Conservation (phyloP, 2,329 filamentous ascomycete genomes). For the Scleromitrula shiraiana region DNA sequence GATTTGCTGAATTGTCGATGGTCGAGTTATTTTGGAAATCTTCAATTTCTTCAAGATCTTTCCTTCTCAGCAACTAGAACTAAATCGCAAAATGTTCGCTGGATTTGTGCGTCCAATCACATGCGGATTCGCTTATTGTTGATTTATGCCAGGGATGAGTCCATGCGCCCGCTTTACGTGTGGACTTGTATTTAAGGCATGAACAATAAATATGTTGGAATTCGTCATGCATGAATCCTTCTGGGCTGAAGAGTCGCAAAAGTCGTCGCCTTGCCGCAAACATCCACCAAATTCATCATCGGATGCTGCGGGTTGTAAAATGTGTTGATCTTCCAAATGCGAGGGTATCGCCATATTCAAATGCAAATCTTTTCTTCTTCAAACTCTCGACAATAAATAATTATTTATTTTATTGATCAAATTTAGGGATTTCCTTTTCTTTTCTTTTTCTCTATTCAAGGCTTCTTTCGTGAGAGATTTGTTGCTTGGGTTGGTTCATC, state of each 20-base stretch:
- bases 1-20: constrained; percentile 1
- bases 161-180: neutral
- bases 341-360: neutral
- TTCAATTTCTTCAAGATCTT: neutral
- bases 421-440: neutral
- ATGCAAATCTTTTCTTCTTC: no score
- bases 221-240: neutral
- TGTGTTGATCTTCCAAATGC: neutral
- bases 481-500: no score
- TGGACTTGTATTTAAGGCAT: neutral
- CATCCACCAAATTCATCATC: neutral
- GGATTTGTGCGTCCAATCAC: constrained; percentile 7
- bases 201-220: neutral
- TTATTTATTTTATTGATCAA: no score
- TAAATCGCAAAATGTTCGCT: constrained; percentile 3
- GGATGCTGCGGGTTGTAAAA: neutral
- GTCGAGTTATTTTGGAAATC: constrained; percentile 6
- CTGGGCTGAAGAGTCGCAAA: neutral
- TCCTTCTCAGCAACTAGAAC: neutral
- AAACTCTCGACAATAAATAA: no score
- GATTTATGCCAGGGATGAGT: neutral
- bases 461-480: no score
- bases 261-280: no score
- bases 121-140: constrained; percentile 7
- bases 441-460: neutral